Percentiles rank a stretch among this genome's conserved stretches.
These are phyloP conservation scores for Rhodotorula sp. DNA, from an alignment of 1,284 basidiomycete species.

Conservation along the genomic window DNA sequence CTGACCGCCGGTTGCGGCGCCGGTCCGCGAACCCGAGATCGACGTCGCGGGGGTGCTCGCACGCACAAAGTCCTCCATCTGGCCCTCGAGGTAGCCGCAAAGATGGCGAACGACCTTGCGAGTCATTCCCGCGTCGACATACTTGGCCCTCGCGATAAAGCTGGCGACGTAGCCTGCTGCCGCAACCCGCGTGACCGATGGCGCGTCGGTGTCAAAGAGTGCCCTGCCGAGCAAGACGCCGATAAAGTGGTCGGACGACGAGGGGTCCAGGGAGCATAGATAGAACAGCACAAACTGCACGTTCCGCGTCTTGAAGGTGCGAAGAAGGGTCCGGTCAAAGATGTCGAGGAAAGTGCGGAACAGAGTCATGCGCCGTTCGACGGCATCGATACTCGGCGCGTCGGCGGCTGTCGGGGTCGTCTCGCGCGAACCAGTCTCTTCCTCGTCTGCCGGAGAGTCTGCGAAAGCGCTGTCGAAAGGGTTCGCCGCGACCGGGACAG, in stretches of 20 bases:
- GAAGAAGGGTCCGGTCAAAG: constrained; percentile 88
- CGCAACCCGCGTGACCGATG: constrained; percentile 76
- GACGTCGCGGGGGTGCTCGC: constrained; percentile 27
- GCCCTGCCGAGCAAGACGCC: constrained; percentile 88
- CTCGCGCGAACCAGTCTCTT: constrained; percentile 22
- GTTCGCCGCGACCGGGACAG: constrained; percentile 3
- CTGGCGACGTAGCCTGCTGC: constrained; percentile 89
- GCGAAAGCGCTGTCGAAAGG: constrained; percentile 21
- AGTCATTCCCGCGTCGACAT: constrained; percentile 73
- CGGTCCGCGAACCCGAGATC: neutral
- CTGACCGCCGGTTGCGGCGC: neutral
- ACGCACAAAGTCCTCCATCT: constrained; percentile 67
- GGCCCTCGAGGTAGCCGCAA: constrained; percentile 75
- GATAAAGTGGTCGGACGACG: constrained; percentile 89
- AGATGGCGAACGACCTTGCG: constrained; percentile 76
- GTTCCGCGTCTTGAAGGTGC: constrained; percentile 94
- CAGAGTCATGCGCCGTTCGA: constrained; percentile 35
- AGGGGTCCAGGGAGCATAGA: constrained; percentile 82
- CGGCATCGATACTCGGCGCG: constrained; percentile 39
- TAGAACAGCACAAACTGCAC: constrained; percentile 97
- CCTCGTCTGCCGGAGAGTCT: neutral
- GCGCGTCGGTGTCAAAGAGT: constrained; percentile 62
- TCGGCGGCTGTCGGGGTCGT: constrained; percentile 40
- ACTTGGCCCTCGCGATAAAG: constrained; percentile 86
- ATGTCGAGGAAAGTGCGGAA: constrained; percentile 87